phyloP scores from a whole-genome alignment of 371 early-diverging fungal species.

The Coemansia sp. region DNA sequence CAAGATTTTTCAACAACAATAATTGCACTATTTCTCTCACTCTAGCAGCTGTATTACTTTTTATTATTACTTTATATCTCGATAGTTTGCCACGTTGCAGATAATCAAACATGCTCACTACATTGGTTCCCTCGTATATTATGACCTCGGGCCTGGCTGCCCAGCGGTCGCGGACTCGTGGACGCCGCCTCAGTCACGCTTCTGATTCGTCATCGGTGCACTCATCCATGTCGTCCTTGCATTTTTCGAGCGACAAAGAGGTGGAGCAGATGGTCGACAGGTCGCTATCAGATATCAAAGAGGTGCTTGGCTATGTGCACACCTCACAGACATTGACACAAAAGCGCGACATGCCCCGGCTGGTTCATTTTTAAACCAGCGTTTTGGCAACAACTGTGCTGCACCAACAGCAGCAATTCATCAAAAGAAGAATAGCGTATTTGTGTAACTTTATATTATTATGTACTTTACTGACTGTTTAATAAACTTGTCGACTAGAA shows the following conservation, averaged over 20 bases:
- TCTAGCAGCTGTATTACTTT: too few relatives aligned
- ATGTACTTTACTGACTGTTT: background rate
- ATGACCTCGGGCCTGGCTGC: slow-evolving; percentile 43
- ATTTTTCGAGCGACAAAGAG: slow-evolving; percentile 9
- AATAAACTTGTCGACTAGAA: background rate
- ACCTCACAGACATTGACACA: slow-evolving; percentile 30
- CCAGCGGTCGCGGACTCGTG: slow-evolving; percentile 29
- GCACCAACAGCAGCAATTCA: too few relatives aligned
- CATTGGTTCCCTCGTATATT: slow-evolving; percentile 39
- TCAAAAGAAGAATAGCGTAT: too few relatives aligned
- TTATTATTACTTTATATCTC: background rate
- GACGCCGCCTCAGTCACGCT: slow-evolving; percentile 25
- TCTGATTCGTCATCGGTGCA: slow-evolving; percentile 15
- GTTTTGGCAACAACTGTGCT: too few relatives aligned
- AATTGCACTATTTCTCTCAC: background rate
- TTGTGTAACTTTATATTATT: background rate
- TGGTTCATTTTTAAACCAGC: slow-evolving; percentile 14
- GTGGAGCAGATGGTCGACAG: slow-evolving; percentile 2
- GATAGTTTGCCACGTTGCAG: background rate
- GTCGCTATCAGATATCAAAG: slow-evolving; percentile 34
- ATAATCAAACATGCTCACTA: slow-evolving; percentile 7
- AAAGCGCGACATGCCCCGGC: slow-evolving; percentile 33
- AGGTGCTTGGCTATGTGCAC: slow-evolving; percentile 35
- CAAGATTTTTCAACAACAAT: background rate
- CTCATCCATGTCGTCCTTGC: slow-evolving; percentile 8